Conservation (phyloP, 2,329 filamentous ascomycete genomes). For the Pezicula rhizophila region DNA sequence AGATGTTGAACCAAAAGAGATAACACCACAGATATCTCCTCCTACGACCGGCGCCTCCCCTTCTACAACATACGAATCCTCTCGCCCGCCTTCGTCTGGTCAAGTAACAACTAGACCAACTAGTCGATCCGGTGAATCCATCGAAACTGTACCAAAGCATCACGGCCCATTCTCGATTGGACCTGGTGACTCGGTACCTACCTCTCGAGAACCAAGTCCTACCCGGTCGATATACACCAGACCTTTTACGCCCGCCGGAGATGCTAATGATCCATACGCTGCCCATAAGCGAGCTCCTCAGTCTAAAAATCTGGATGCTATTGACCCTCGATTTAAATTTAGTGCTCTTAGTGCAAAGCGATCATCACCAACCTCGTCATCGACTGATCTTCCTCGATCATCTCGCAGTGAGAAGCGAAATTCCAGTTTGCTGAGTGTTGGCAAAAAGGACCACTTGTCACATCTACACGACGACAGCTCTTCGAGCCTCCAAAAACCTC, state of each 20-base stretch:
- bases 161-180: conserved; percentile 26
- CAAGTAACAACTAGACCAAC: conserved; percentile 19
- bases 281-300: conserved; percentile 71
- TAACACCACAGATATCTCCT: conserved; percentile 65
- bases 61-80: conserved; percentile 26
- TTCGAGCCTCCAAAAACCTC: conserved; percentile 44
- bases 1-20: conserved; percentile 39
- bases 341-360: conserved; percentile 58
- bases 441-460: conserved; percentile 37
- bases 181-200: conserved; percentile 44
- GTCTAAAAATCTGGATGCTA: conserved; percentile 54
- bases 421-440: conserved; percentile 36
- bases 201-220: conserved; percentile 58
- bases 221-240: conserved; percentile 62
- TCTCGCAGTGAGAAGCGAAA: conserved; percentile 44
- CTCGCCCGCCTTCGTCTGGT: conserved; percentile 27
- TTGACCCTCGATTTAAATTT: conserved; percentile 83
- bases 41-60: conserved; percentile 43
- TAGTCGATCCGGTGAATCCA: conserved; percentile 16
- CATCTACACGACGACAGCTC: conserved; percentile 39
- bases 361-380: conserved; percentile 47
- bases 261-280: conserved; percentile 81
- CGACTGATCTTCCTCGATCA: conserved; percentile 42
- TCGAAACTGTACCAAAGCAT: conserved; percentile 11
- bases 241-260: conserved; percentile 72